Evolutionary conservation across 306 rosid species (phyloP), one percentile per base, ranked within the genome.

Genomic region (Macrotyloma uniflorum): DNA sequence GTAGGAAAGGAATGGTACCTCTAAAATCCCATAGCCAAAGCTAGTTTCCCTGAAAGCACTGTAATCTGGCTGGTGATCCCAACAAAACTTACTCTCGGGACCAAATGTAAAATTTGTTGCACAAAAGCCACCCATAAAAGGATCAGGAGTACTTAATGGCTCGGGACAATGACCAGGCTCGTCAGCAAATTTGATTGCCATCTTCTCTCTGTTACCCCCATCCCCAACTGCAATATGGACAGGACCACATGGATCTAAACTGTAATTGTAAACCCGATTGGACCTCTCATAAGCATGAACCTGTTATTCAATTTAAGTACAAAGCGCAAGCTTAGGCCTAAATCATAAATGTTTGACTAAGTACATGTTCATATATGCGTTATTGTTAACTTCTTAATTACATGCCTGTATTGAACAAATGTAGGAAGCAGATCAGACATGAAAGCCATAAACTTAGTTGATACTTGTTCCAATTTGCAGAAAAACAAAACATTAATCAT

Each of bases 201-300:
- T 89, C 87, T 89, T 91, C 87, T 93, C 98, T 82, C 93, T 83
- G 36, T 93, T 93, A 61, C 95, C 98, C 33, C 95, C 97, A 64
- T 93, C 98, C 50, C 97, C 98, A 58, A 93, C 82, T 16, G 92
- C 78, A 74, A 93, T 77, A 72, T 93, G 77, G 38, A 93, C 88
- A 54, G 98, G 95, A 70, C 95, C 97, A 49, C 97, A 91, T 3
- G 92, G 90, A 84, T 93, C 93, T 87, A 93, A 81, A 54, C 78
- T 83, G 80, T 91, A 91, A 67, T 91, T 88, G 58, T 84, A 89
- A 62, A 89, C 89, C 64, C 93, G 91, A 83, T 93, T 93, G 51
- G 97, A 87, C 80, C 98, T 90, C 88, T 93, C 93, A 24, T 91
- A 93, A 58, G 98, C 98, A 88, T 93, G 98, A 57, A 93, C 91